Conservation (phyloP, 306 rosid genomes). For the Adenanthera pavonina region DNA sequence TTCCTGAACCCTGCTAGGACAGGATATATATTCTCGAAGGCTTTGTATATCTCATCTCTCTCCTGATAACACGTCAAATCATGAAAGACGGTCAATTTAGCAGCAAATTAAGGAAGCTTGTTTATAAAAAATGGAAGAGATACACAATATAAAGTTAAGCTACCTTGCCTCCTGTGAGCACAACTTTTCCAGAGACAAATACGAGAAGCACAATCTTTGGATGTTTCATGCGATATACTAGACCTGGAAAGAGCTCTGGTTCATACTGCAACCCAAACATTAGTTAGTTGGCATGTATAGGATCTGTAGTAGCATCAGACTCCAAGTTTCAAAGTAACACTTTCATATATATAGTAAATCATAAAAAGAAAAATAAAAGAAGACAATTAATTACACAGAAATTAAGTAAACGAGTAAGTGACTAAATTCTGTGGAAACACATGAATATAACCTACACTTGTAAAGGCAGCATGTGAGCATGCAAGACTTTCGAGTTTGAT, state of each 20-base stretch:
- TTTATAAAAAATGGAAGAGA: not conserved
- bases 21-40: conserved; percentile 72
- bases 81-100: conserved; percentile 1
- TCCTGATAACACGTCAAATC: conserved; percentile 41
- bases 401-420: not conserved
- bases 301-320: too few species aligned
- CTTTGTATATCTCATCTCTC: conserved; percentile 62
- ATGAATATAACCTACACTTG: not conserved
- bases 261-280: conserved; percentile 52
- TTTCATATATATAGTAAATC: too few species aligned
- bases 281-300: not conserved
- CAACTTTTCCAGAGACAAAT: conserved; percentile 69
- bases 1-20: conserved; percentile 72
- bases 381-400: too few species aligned
- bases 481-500: conserved; percentile 71
- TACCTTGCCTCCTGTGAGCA: conserved; percentile 76
- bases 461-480: conserved; percentile 46
- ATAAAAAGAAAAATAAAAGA: too few species aligned
- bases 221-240: conserved; percentile 73
- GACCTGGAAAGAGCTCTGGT: conserved; percentile 76
- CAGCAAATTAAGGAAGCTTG: not conserved
- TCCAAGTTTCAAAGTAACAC: not conserved
- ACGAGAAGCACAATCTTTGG: conserved; percentile 70
- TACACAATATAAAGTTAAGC: not conserved
- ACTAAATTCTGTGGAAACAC: not conserved